Evolutionary conservation across 1,139 yeast species (phyloP), one percentile per base, ranked within the genome.

Genomic region (Suhomyces kunorum): DNA sequence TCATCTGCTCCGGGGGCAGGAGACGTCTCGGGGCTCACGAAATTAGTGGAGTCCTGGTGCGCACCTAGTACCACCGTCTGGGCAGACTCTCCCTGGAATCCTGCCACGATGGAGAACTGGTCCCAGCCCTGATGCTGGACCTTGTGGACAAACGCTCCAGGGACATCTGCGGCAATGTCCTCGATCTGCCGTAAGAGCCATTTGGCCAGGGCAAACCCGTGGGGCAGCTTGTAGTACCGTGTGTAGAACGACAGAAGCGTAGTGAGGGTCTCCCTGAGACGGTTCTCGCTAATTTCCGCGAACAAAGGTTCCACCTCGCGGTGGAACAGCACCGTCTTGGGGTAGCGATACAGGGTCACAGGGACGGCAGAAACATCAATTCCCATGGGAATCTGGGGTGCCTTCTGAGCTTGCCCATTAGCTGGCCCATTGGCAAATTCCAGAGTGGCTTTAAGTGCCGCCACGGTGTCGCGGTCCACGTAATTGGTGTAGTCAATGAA

Each of bases 1-100:
- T 90, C 98, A 60, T 90, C 98, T 4, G 96, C 97, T 5, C 98
- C 98, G 1, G 98, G 98, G 0, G 97, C 89, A 32, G 79, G 74
- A 50, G 84, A 56, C 14, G 81, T 46, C 34, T 70, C 71, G n/a
- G 96, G 96, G 43, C 87, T 71, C 36, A 87, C 51, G 45, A 87
- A 68, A 58, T 88, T 89, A 47, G 81, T 76, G 2, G 96, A 85
- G 59, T 90, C 98, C 57, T 86, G 87, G 64, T 92, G 98, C 17
- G 96, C 85, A 0, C 97, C 97, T 23, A 90, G 78, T 13, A 90
- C 80, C 3, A 90, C 83, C 36, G 64, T 64, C 27, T 66, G 65
- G 8, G 54, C 46, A 8, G 53, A 51, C 33, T 58, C 43, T 8
- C 78, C 78, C 1, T 72, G 69, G 34, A 72, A 66, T 9, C 64